Evolutionary conservation across 2,329 filamentous ascomycete genomes (phyloP).

Genomic region (Fusarium oligoseptatum): DNA sequence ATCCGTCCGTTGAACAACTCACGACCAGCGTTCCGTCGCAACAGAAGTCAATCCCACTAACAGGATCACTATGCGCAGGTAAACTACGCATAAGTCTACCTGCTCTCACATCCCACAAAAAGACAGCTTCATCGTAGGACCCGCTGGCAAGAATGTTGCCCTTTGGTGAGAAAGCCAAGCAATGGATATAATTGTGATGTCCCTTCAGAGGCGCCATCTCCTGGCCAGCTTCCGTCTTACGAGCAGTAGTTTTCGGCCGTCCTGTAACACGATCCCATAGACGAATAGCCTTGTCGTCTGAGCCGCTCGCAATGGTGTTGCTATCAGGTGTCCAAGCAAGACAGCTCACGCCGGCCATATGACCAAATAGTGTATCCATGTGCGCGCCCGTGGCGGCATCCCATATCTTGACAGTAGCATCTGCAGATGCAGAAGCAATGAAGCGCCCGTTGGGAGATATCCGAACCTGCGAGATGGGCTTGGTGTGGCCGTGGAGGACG

Average conservation of each 20-base stretch:
- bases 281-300: conserved; percentile 95
- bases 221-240: conserved; percentile 52
- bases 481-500: conserved; percentile 81
- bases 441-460: conserved; percentile 92
- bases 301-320: conserved; percentile 87
- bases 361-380: conserved; percentile 90
- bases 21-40: conserved; percentile 92
- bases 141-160: conserved; percentile 97
- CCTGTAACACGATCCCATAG: conserved; percentile 85
- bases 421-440: conserved; percentile 91
- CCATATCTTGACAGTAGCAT: conserved; percentile 94
- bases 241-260: conserved; percentile 63
- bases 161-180: conserved; percentile 95
- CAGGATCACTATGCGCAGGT: conserved; percentile 94
- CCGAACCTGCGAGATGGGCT: conserved; percentile 84
- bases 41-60: conserved; percentile 93
- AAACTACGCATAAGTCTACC: conserved; percentile 89
- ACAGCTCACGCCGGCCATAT: conserved; percentile 92
- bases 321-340: conserved; percentile 96
- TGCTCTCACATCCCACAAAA: conserved; percentile 94
- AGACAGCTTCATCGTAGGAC: conserved; percentile 97
- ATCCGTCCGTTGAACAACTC: conserved; percentile 90
- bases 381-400: conserved; percentile 81
- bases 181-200: conserved; percentile 97
- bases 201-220: conserved; percentile 76